Evolutionary conservation across 192 early-diverging fungal species (phyloP).

Genomic region (Coemansia sp.): DNA sequence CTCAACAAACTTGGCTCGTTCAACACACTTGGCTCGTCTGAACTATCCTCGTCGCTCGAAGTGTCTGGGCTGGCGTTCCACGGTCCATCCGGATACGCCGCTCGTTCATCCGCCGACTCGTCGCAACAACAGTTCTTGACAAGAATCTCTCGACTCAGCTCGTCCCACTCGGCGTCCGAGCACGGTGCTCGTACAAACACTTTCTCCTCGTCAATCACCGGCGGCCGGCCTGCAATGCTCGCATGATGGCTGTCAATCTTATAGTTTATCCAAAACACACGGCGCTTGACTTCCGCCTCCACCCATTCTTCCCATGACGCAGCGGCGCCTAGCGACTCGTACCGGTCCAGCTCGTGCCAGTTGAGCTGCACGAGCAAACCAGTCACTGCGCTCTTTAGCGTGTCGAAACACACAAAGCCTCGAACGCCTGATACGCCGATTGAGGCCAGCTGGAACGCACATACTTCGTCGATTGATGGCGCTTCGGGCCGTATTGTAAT

Average conservation of each 20-base stretch:
- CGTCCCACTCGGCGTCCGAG: conserved; percentile 36
- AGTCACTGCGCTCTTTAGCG: conserved; percentile 17
- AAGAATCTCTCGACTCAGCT: conserved; percentile 16
- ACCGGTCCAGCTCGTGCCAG: conserved; percentile 36
- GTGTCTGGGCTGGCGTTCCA: conserved; percentile 1
- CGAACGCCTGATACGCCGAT: conserved; percentile 10
- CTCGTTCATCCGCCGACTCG: not conserved
- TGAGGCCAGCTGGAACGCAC: conserved; percentile 27
- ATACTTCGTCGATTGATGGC: conserved; percentile 26
- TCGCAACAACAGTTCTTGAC: conserved; percentile 10
- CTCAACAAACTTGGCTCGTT: too few relatives aligned
- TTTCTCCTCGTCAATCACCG: conserved; percentile 11
- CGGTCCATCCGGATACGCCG: conserved; percentile 4
- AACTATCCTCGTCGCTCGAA: not conserved
- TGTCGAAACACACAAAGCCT: conserved; percentile 18
- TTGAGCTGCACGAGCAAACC: conserved; percentile 29
- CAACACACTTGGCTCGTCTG: not conserved
- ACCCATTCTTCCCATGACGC: conserved; percentile 39
- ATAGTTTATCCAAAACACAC: conserved; percentile 31
- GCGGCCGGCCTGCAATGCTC: conserved; percentile 10
- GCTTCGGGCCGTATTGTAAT: conserved; percentile 4
- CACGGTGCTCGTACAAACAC: conserved; percentile 20
- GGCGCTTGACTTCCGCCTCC: conserved; percentile 32
- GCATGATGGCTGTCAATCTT: conserved; percentile 30
- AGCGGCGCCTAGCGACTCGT: conserved; percentile 2